phyloP scores from a whole-genome alignment of 2,329 filamentous ascomycete species.

The Penicillium sp. region DNA sequence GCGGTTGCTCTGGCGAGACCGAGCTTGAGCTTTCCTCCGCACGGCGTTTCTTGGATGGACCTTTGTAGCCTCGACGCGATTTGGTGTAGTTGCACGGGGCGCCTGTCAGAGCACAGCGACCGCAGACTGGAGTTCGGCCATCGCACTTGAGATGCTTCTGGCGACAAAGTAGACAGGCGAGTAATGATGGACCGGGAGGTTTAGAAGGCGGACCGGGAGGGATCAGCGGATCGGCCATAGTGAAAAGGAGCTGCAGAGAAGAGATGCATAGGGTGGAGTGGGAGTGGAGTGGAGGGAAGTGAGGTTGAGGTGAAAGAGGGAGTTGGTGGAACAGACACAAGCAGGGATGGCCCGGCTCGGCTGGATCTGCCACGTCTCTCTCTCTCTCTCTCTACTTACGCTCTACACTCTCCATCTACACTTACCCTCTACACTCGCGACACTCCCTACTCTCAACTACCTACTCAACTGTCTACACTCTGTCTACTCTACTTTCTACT shows the following conservation, averaged over 20 bases:
- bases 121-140: constrained; percentile 67
- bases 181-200: constrained; percentile 42
- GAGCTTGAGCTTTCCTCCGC: constrained; percentile 27
- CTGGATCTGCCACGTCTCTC: neutral
- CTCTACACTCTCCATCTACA: too few species aligned
- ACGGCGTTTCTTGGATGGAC: constrained; percentile 58
- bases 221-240: constrained; percentile 30
- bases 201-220: constrained; percentile 19
- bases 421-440: too few species aligned
- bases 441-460: too few species aligned
- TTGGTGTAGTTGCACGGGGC: constrained; percentile 72
- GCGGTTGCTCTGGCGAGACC: constrained; percentile 48
- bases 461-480: too few species aligned
- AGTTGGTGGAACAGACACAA: too few species aligned
- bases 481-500: neutral
- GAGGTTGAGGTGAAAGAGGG: neutral
- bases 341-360: neutral
- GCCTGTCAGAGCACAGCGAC: constrained; percentile 64
- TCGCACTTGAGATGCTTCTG: constrained; percentile 77
- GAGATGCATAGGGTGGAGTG: neutral
- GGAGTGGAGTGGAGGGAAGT: neutral
- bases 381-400: neutral
- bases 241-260: constrained; percentile 9
- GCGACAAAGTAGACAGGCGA: constrained; percentile 54
- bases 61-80: constrained; percentile 76